Evolutionary conservation across 192 early-diverging fungal genomes (phyloP).

Genomic region (Geosiphon pyriformis): DNA sequence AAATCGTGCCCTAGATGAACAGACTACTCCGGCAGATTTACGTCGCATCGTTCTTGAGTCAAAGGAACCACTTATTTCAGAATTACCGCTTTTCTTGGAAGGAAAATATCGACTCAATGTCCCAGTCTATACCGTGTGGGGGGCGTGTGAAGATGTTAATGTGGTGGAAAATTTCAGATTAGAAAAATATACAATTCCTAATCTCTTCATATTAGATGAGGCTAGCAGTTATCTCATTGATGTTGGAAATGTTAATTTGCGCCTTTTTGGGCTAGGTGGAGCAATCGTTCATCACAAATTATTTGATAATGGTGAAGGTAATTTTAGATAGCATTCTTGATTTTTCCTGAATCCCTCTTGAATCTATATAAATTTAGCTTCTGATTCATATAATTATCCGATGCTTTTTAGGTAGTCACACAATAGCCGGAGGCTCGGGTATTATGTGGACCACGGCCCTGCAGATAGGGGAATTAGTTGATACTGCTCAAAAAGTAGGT

Average conservation of each 20-base stretch:
- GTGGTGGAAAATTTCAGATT: constrained; percentile 52
- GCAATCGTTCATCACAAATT: constrained; percentile 56
- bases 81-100: constrained; percentile 43
- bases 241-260: constrained; percentile 49
- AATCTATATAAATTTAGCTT: too few relatives aligned
- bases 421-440: constrained; percentile 56
- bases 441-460: constrained; percentile 62
- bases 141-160: constrained; percentile 54
- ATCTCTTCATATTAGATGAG: constrained; percentile 53
- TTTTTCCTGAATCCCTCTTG: too few relatives aligned
- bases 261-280: constrained; percentile 56
- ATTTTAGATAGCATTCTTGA: too few relatives aligned
- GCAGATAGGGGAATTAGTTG: constrained; percentile 58
- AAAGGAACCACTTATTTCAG: constrained; percentile 40
- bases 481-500: constrained; percentile 41
- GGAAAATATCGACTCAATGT: constrained; percentile 43
- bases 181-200: constrained; percentile 41
- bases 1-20: constrained; percentile 33
- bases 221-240: constrained; percentile 43
- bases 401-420: constrained; percentile 36
- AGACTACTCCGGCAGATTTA: constrained; percentile 35
- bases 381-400: too few relatives aligned
- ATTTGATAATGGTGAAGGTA: constrained; percentile 60
- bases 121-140: constrained; percentile 59
- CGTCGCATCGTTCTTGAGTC: constrained; percentile 39